These are phyloP conservation scores for Gossypium schwendimanii DNA, from an alignment of 441 rosid genomes.

Conservation along the genomic window DNA sequence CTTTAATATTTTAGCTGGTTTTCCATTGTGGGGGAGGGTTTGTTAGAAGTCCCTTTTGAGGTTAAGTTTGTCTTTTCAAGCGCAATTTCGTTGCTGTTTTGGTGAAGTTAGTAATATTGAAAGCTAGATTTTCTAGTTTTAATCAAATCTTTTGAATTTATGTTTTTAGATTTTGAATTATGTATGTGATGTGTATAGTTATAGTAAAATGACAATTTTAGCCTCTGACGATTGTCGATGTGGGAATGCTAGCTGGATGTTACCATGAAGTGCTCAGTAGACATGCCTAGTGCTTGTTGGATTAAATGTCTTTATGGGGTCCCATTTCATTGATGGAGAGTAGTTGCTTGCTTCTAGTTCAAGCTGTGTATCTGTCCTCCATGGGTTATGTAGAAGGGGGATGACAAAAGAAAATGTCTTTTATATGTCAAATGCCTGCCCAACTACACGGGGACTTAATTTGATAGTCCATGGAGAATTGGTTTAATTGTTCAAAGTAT, in stretches of 20 bases:
- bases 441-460: slow-evolving; percentile 12
- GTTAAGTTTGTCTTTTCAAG: slow-evolving; percentile 1
- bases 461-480: slow-evolving; percentile 2
- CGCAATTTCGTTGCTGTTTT: not conserved
- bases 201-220: not conserved
- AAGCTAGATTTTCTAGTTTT: slow-evolving; percentile 10
- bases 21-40: not conserved
- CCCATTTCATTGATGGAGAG: slow-evolving; percentile 9
- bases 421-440: slow-evolving; percentile 10
- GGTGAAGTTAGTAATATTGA: not conserved
- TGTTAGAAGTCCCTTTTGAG: slow-evolving; percentile 13
- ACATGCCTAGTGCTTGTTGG: slow-evolving; percentile 6
- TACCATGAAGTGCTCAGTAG: not conserved
- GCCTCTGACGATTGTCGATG: not conserved
- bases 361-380: slow-evolving; percentile 4
- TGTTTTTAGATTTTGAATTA: slow-evolving; percentile 1
- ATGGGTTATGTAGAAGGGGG: not conserved
- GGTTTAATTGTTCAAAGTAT: not conserved
- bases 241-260: slow-evolving; percentile 9
- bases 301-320: slow-evolving; percentile 9
- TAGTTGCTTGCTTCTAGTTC: not conserved
- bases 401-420: slow-evolving; percentile 10
- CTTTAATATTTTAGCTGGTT: not conserved
- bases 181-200: not conserved
- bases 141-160: not conserved